phyloP scores from a whole-genome alignment of 495 filamentous ascomycete species.

The Aspergillus homomorphus region DNA sequence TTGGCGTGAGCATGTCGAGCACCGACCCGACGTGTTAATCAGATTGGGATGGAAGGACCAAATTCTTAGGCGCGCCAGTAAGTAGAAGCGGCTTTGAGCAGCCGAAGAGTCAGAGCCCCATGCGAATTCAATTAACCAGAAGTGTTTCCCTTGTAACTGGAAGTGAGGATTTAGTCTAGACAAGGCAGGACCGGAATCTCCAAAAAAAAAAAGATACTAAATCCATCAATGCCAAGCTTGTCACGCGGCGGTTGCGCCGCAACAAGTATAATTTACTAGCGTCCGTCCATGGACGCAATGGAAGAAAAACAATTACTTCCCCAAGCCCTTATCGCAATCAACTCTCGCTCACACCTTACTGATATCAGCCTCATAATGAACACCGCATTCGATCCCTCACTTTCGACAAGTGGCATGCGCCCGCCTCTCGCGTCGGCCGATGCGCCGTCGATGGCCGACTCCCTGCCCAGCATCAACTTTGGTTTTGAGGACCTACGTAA shows the following conservation, averaged over 20 bases:
- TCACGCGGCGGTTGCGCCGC: constrained; percentile 30
- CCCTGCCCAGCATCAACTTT: constrained; percentile 87
- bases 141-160: neutral
- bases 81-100: constrained; percentile 10
- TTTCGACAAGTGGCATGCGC: constrained; percentile 72
- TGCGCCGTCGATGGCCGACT: constrained; percentile 69
- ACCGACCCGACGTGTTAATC: constrained; percentile 4
- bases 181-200: neutral
- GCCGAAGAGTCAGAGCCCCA: constrained; percentile 27
- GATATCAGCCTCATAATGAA: constrained; percentile 46
- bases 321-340: neutral
- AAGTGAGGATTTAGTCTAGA: neutral
- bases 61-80: constrained; percentile 7
- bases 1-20: constrained; percentile 36
- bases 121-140: neutral
- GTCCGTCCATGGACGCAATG: neutral
- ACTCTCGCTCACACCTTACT: neutral
- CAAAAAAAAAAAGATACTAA: neutral
- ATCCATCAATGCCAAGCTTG: constrained; percentile 15
- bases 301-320: neutral
- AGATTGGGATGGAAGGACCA: neutral
- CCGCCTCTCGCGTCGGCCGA: constrained; percentile 57
- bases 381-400: constrained; percentile 70
- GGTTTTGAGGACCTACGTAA: constrained; percentile 94
- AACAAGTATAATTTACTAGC: constrained; percentile 19